Conservation (phyloP, 148 eudicot genomes). For the Camellia lanceoleosa region DNA sequence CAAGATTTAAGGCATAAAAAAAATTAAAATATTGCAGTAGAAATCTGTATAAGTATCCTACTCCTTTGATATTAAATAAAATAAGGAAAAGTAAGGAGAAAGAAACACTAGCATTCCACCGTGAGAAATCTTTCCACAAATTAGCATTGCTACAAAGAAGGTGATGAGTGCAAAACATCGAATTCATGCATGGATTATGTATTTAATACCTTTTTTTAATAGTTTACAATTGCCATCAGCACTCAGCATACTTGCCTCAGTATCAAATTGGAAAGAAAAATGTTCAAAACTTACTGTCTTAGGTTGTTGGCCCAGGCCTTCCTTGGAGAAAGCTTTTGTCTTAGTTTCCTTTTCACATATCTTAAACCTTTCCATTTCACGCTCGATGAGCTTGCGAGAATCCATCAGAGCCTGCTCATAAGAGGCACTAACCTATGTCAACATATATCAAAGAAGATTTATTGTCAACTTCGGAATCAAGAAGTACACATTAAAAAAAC, state of each 20-base stretch:
- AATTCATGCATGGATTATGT: not conserved
- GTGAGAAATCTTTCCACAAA: not conserved
- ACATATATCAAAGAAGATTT: constrained; percentile 43
- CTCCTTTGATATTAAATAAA: not conserved
- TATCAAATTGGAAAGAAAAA: constrained; percentile 2
- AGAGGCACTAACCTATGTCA: constrained; percentile 99
- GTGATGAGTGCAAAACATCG: not conserved
- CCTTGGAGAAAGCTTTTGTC: constrained; percentile 99
- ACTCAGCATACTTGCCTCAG: not conserved
- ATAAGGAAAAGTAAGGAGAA: not conserved
- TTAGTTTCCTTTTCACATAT: constrained; percentile 99
- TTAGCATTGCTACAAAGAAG: not conserved
- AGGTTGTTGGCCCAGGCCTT: constrained; percentile 98
- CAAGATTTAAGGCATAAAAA: not conserved
- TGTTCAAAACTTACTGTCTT: constrained; percentile 66
- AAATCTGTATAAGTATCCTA: not conserved
- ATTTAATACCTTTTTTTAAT: not conserved
- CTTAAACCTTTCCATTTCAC: constrained; percentile 99
- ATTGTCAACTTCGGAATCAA: constrained; percentile 37
- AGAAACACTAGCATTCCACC: not conserved
- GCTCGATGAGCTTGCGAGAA: constrained; percentile 91
- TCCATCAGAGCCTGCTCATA: constrained; percentile 99
- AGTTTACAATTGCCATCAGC: not conserved
- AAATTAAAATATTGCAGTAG: not conserved
- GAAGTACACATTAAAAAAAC: not conserved